Evolutionary conservation across 495 filamentous ascomycete genomes (phyloP).

Genomic region (Penicillium cosmopolitanum): DNA sequence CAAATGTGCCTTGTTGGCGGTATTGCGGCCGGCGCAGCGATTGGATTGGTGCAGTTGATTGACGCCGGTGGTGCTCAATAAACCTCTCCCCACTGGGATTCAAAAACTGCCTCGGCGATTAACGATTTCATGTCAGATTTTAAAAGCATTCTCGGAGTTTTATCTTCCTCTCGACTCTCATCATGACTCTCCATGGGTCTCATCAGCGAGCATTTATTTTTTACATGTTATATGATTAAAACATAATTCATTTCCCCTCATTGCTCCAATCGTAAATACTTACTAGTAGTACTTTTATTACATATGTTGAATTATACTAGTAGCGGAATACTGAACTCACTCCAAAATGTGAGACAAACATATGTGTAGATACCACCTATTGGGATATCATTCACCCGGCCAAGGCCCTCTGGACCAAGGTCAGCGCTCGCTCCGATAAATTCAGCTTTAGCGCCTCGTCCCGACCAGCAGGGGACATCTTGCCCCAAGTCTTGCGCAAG

Average conservation of each 20-base stretch:
- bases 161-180: background rate
- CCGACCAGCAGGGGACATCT: conserved; percentile 72
- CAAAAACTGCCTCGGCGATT: background rate
- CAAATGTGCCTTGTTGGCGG: conserved; percentile 71
- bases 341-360: no score
- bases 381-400: conserved; percentile 31
- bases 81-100: background rate
- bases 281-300: background rate
- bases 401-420: conserved; percentile 67
- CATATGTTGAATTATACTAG: no score
- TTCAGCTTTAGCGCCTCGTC: conserved; percentile 68
- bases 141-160: conserved; percentile 9
- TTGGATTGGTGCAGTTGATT: conserved; percentile 59
- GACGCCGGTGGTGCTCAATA: conserved; percentile 30
- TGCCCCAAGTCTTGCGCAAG: conserved; percentile 80
- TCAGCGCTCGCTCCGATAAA: conserved; percentile 60
- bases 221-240: background rate
- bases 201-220: conserved; percentile 15
- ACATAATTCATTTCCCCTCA: background rate
- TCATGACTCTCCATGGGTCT: conserved; percentile 7
- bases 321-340: no score
- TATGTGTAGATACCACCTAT: no score
- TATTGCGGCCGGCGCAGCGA: conserved; percentile 66
- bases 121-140: conserved; percentile 5
- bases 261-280: background rate